Base-by-base conservation (phyloP, 2,329 filamentous ascomycete genomes). In the Zopfia rhizophila region DNA sequence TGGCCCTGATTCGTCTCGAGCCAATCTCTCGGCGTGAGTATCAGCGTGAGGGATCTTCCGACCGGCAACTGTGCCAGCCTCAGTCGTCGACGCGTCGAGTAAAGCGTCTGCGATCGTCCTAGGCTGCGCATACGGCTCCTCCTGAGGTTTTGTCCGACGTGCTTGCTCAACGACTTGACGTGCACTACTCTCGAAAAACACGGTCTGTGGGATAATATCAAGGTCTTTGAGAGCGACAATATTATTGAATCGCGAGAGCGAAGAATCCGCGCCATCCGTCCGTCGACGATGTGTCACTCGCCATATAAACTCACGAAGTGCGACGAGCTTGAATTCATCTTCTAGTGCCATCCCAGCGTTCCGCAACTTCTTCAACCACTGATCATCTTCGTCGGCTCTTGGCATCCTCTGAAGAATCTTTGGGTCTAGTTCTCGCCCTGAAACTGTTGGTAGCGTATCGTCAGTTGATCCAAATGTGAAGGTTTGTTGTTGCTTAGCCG, bases 71-170 rank as follows among this genome's bases (percentile, higher is more conserved):
- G 85, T 77, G 54, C 88, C 86, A 61, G 93, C 88, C 52, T 94
- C 91, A 0, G 89, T 91, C 75, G 90, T 92, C 1, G 91, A 95
- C 5, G 94, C 94, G 70, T 97, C 94, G 21, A 96, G 78, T 12
- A 97, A 78, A 5, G 94, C 94, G 72, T 97, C 93, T 3, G 90
- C 85, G 56, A 97, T 94, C 0, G 91, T 96, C 57, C 90, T 89
- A 4, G 84, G 82, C 25, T 68, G 70, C 22, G 45, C 54, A 42
- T 68, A 60, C 21, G 64, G 57, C 40, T 69, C 58, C 47, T 69
- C 64, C 56, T 50, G 74, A 60, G 18, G 62, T 48, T 49, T 66
- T 51, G 55, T 65, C 18, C 49, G 56, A 14, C 62, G 52, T 18
- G 56, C 60, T 29, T 67, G 49, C n/a, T 75, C 72, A 29, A 77